These are phyloP conservation scores for Croton laevigatus DNA, from an alignment of 441 rosid species.

Conservation along the genomic window DNA sequence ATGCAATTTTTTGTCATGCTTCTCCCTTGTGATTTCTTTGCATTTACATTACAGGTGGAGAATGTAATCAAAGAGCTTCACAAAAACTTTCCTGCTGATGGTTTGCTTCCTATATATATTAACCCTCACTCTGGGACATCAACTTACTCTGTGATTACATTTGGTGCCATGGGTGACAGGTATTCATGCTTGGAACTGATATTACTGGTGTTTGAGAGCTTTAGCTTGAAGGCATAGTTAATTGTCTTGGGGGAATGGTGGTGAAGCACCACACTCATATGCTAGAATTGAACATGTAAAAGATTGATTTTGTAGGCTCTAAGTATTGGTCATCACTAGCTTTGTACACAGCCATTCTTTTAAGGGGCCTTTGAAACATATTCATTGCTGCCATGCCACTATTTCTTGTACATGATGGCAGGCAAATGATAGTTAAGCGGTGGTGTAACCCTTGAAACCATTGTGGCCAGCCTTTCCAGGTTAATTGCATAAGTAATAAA, in stretches of 20 bases:
- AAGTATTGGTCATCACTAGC: not conserved
- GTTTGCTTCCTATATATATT: slow-evolving; percentile 88
- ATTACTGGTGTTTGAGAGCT: not conserved
- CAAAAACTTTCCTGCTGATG: slow-evolving; percentile 83
- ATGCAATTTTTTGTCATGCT: not conserved
- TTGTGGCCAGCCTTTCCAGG: not conserved
- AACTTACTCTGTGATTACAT: slow-evolving; percentile 69
- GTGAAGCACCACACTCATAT: not conserved
- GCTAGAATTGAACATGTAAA: not conserved
- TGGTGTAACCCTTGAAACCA: not conserved
- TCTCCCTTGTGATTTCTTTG: not conserved
- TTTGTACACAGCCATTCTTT: not conserved
- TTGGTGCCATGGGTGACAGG: slow-evolving; percentile 99
- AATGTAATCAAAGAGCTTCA: slow-evolving; percentile 55
- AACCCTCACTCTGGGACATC: slow-evolving; percentile 56
- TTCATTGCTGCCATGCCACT: not conserved
- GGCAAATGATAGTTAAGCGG: not conserved
- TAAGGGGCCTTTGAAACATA: not conserved
- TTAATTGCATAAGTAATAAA: not conserved
- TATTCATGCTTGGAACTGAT: slow-evolving; percentile 20
- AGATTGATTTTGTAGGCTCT: slow-evolving; percentile 1
- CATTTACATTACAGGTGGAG: slow-evolving; percentile 65
- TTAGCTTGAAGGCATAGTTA: not conserved
- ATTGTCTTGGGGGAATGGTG: not conserved
- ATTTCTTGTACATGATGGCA: not conserved